These are phyloP conservation scores for Aspergillus sp. DNA, from an alignment of 2,329 filamentous ascomycete genomes.

Conservation along the genomic window DNA sequence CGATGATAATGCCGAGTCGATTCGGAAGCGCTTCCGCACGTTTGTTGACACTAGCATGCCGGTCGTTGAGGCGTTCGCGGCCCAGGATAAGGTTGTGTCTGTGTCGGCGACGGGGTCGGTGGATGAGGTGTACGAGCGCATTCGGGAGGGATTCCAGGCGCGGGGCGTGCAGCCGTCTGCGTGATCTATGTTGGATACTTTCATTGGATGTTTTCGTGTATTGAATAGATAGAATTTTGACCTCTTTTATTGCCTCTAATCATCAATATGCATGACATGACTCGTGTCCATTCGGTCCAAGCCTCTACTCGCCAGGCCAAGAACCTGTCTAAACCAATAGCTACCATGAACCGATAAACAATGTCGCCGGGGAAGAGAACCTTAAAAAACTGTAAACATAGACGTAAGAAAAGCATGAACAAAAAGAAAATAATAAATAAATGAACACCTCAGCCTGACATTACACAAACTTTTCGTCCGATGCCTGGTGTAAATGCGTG, in stretches of 20 bases:
- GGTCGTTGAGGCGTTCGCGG: constrained; percentile 81
- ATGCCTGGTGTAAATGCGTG: neutral
- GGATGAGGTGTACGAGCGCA: constrained; percentile 60
- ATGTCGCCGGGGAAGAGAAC: constrained; percentile 6
- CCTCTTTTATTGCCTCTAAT: too few species aligned
- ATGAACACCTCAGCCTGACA: neutral
- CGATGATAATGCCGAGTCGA: constrained; percentile 94
- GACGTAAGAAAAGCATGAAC: constrained; percentile 16
- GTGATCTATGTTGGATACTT: neutral
- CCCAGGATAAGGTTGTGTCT: constrained; percentile 74
- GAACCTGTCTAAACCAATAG: constrained; percentile 15
- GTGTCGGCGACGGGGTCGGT: constrained; percentile 69
- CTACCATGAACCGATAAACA: constrained; percentile 15
- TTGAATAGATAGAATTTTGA: too few species aligned
- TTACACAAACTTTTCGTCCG: constrained; percentile 2
- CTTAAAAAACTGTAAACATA: neutral
- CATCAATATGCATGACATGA: constrained; percentile 14
- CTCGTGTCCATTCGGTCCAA: constrained; percentile 18
- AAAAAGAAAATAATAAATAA: constrained; percentile 6
- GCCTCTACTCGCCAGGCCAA: constrained; percentile 9
- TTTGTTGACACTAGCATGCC: constrained; percentile 98
- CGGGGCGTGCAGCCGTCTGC: constrained; percentile 35
- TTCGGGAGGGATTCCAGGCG: constrained; percentile 47
- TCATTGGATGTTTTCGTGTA: constrained; percentile 11
- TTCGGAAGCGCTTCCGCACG: constrained; percentile 91